A percentile compares a stretch with the other conserved stretches of the same genome.
These are phyloP conservation scores for Onygena corvina DNA, from an alignment of 2,329 filamentous ascomycete genomes.

Conservation along the genomic window DNA sequence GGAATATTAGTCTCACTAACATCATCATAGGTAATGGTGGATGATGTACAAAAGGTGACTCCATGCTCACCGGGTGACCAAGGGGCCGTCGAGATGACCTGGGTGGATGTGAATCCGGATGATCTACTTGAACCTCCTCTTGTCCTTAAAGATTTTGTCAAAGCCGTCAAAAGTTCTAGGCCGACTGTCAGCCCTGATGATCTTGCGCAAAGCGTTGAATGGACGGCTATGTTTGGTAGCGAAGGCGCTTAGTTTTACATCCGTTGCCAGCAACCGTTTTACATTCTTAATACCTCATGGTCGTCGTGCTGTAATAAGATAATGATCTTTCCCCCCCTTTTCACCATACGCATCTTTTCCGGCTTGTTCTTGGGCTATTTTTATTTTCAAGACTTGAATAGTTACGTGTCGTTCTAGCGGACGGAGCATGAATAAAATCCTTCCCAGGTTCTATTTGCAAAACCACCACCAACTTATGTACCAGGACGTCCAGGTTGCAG, in stretches of 20 bases:
- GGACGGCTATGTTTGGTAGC: constrained; percentile 93
- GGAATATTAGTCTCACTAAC: not conserved
- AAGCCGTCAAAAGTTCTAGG: constrained; percentile 74
- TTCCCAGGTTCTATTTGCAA: not conserved
- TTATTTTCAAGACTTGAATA: not conserved
- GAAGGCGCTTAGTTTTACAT: constrained; percentile 51
- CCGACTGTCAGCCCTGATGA: constrained; percentile 87
- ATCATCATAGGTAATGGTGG: constrained; percentile 51
- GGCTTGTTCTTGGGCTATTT: constrained; percentile 10
- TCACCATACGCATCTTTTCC: not conserved
- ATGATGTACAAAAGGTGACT: constrained; percentile 51
- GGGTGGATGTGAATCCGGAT: constrained; percentile 75
- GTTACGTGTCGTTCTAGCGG: constrained; percentile 13
- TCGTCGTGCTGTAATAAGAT: not conserved
- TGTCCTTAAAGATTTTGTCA: constrained; percentile 80
- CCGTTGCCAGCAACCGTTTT: not conserved
- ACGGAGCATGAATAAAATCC: constrained; percentile 7
- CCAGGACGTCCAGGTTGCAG: not conserved
- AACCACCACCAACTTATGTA: not conserved
- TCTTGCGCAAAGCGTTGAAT: constrained; percentile 70
- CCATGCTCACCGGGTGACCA: constrained; percentile 88
- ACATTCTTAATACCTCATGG: not conserved
- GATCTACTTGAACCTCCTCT: constrained; percentile 76
- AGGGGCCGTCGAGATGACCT: constrained; percentile 83
- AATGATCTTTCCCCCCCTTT: not conserved